Evolutionary conservation across 192 early-diverging fungal species (phyloP).

Genomic region (Piromyces finnis): DNA sequence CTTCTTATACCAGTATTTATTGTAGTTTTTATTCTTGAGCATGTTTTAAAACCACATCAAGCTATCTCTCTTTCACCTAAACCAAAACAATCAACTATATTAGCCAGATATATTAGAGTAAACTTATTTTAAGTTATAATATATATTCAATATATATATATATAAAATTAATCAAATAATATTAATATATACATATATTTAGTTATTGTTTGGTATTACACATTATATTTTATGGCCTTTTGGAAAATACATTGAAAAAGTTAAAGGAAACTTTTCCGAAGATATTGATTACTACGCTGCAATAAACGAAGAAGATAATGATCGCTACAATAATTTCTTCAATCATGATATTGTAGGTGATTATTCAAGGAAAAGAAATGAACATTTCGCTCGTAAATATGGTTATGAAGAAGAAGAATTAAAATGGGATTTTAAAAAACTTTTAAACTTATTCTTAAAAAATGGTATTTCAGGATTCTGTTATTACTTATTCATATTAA

Average conservation of each 20-base stretch:
- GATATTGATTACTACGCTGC: neutral
- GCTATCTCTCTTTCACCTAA: neutral
- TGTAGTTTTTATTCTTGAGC: constrained; percentile 4
- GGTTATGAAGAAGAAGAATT: constrained; percentile 3
- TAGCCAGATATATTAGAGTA: constrained; percentile 8
- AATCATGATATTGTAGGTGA: constrained; percentile 15
- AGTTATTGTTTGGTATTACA: constrained; percentile 55
- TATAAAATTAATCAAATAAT: too few species aligned
- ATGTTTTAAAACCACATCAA: neutral
- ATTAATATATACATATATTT: too few species aligned
- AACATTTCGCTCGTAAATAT: neutral
- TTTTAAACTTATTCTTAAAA: neutral
- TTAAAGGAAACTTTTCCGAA: neutral
- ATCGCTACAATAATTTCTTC: constrained; percentile 1
- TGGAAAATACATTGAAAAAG: constrained; percentile 73
- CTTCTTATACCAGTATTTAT: constrained; percentile 19
- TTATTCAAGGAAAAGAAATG: constrained; percentile 4
- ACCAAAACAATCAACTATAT: neutral
- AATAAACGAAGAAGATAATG: constrained; percentile 10
- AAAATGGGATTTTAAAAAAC: constrained; percentile 2
- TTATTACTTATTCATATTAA: constrained; percentile 8
- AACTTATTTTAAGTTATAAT: neutral
- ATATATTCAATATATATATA: neutral
- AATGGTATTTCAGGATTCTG: constrained; percentile 14
- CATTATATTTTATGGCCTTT: constrained; percentile 93